Evolutionary conservation across 1,284 basidiomycete species (phyloP).

Genomic region (Sporisorium scitamineum): DNA sequence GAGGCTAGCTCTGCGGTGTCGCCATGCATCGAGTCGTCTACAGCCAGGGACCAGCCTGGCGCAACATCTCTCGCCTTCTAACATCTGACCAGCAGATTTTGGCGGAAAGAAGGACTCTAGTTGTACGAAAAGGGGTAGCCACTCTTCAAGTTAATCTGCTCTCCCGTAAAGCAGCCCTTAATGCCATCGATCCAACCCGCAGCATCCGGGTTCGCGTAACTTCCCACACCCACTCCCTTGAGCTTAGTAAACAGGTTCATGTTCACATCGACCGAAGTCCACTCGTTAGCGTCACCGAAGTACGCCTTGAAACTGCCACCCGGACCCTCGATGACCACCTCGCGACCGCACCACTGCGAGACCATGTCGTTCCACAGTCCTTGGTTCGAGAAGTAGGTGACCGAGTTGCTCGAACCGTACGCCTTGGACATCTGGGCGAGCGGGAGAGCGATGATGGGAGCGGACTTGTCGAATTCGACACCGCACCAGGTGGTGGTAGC

Average conservation of each 20-base stretch:
- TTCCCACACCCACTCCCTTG: conserved; percentile 29
- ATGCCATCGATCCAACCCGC: conserved; percentile 41
- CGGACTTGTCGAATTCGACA: conserved; percentile 40
- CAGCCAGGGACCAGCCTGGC: background rate
- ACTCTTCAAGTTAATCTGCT: conserved; percentile 32
- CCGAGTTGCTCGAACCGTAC: conserved; percentile 26
- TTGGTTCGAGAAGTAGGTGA: conserved; percentile 49
- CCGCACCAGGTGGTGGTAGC: conserved; percentile 54
- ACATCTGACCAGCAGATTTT: conserved; percentile 19
- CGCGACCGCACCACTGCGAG: conserved; percentile 46
- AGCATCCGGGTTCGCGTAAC: conserved; percentile 34
- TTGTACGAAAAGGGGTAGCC: conserved; percentile 42
- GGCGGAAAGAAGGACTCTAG: background rate
- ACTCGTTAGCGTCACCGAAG: conserved; percentile 48
- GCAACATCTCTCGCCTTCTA: background rate
- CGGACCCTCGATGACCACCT: conserved; percentile 38
- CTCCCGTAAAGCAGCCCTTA: conserved; percentile 47
- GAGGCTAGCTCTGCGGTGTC: background rate
- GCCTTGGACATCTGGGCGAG: conserved; percentile 43
- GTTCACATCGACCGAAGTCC: conserved; percentile 50
- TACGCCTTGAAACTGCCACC: conserved; percentile 47
- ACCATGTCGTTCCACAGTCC: conserved; percentile 39
- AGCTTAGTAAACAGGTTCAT: conserved; percentile 46
- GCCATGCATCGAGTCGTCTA: background rate
- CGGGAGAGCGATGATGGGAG: conserved; percentile 46